These are phyloP conservation scores for Epichloe elymi DNA, from an alignment of 2,329 filamentous ascomycete genomes.

Conservation along the genomic window DNA sequence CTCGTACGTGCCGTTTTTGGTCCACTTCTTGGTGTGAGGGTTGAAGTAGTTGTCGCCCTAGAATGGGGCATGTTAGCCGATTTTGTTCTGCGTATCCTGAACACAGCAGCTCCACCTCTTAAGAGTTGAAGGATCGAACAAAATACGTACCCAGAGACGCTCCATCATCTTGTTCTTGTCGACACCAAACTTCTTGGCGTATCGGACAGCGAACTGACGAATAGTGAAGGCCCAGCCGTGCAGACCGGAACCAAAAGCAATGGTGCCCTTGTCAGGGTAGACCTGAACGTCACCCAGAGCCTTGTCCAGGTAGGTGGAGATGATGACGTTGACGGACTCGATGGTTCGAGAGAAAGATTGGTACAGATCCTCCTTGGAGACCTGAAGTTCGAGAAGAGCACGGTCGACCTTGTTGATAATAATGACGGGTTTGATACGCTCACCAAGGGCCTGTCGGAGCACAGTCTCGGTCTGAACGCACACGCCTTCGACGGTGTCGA, in stretches of 20 bases:
- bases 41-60: slow-evolving; percentile 98
- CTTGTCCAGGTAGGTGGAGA: slow-evolving; percentile 98
- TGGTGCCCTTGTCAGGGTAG: slow-evolving; percentile 93
- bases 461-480: slow-evolving; percentile 99
- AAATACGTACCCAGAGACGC: slow-evolving; percentile 75
- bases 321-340: slow-evolving; percentile 99
- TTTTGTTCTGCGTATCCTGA: not conserved
- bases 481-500: slow-evolving; percentile 99
- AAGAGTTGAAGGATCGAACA: not conserved
- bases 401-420: slow-evolving; percentile 99
- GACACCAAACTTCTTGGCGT: slow-evolving; percentile 99
- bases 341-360: slow-evolving; percentile 99
- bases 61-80: slow-evolving; percentile 10
- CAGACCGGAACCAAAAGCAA: slow-evolving; percentile 98
- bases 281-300: slow-evolving; percentile 94
- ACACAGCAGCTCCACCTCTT: not conserved
- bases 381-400: slow-evolving; percentile 96
- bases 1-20: slow-evolving; percentile 70
- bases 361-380: slow-evolving; percentile 98
- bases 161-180: slow-evolving; percentile 99
- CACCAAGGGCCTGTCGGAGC: slow-evolving; percentile 94
- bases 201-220: slow-evolving; percentile 89
- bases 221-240: slow-evolving; percentile 99
- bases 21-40: slow-evolving; percentile 99
- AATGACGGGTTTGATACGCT: slow-evolving; percentile 99